These are phyloP conservation scores for Backusella mclennaniae DNA, from an alignment of 192 early-diverging fungal species.

Conservation along the genomic window DNA sequence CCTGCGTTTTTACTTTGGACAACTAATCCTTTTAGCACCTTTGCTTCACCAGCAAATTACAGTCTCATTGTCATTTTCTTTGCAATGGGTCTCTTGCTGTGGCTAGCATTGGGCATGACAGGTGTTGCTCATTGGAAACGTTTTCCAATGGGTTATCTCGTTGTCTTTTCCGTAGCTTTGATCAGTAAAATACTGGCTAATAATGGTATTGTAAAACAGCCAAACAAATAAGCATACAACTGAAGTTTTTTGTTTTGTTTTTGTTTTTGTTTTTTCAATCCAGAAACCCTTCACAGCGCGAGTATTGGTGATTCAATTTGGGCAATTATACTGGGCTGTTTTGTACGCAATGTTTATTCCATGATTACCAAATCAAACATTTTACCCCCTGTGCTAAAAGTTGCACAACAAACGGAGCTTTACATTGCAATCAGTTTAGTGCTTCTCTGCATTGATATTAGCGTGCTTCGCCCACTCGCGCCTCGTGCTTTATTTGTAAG, in stretches of 20 bases:
- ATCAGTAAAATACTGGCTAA: conserved; percentile 50
- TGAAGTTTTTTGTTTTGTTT: neutral
- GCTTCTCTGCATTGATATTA: conserved; percentile 49
- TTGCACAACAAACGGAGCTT: conserved; percentile 53
- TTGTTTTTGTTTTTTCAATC: neutral
- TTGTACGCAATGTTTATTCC: conserved; percentile 37
- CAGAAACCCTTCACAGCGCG: conserved; percentile 38
- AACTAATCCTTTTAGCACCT: conserved; percentile 44
- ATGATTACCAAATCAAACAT: conserved; percentile 4
- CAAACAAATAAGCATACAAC: neutral
- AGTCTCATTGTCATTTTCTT: conserved; percentile 45
- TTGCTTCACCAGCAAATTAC: conserved; percentile 35
- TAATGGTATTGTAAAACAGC: conserved; percentile 28
- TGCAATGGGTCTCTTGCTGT: conserved; percentile 43
- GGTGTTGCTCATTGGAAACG: conserved; percentile 32
- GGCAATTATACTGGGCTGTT: conserved; percentile 52
- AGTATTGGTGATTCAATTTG: conserved; percentile 54
- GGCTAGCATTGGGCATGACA: conserved; percentile 38
- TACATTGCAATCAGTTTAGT: conserved; percentile 55
- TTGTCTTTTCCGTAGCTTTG: conserved; percentile 44
- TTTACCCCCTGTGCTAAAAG: conserved; percentile 49
- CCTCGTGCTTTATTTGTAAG: conserved; percentile 53
- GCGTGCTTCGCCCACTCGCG: conserved; percentile 43
- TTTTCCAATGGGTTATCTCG: conserved; percentile 41
- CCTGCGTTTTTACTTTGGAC: conserved; percentile 44